phyloP scores from a whole-genome alignment of 192 early-diverging fungal species.

The Funneliformis mosseae region DNA sequence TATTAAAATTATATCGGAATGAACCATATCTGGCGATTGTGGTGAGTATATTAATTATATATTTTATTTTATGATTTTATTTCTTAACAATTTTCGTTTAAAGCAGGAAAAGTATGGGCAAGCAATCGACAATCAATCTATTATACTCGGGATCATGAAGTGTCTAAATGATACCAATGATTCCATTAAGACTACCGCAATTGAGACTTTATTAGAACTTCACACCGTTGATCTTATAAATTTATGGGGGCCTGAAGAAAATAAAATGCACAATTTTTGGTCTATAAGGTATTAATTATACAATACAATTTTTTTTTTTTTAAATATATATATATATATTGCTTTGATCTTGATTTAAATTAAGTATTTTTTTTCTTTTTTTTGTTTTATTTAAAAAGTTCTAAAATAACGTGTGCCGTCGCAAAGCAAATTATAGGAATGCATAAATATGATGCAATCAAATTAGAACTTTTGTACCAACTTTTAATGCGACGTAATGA shows the following conservation, averaged over 20 bases:
- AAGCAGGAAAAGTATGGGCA: background rate
- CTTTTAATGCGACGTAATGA: conserved; percentile 66
- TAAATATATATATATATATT: background rate
- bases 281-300: conserved; percentile 50
- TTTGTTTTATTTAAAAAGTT: conserved; percentile 28
- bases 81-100: conserved; percentile 11
- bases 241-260: conserved; percentile 78
- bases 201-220: conserved; percentile 71
- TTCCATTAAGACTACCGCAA: conserved; percentile 71
- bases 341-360: background rate
- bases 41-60: conserved; percentile 45
- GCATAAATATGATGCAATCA: conserved; percentile 52
- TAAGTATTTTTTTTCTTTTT: conserved; percentile 33
- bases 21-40: conserved; percentile 78
- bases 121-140: conserved; percentile 49
- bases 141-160: conserved; percentile 74
- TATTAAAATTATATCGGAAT: conserved; percentile 73
- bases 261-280: conserved; percentile 81
- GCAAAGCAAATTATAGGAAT: conserved; percentile 77
- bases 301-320: background rate
- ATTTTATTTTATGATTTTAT: background rate
- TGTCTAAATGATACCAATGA: conserved; percentile 75
- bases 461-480: conserved; percentile 65
- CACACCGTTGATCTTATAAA: conserved; percentile 69
- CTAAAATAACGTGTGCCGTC: conserved; percentile 62